Base-by-base conservation (phyloP, 495 filamentous ascomycete species). In the Penicillium ucsense region DNA sequence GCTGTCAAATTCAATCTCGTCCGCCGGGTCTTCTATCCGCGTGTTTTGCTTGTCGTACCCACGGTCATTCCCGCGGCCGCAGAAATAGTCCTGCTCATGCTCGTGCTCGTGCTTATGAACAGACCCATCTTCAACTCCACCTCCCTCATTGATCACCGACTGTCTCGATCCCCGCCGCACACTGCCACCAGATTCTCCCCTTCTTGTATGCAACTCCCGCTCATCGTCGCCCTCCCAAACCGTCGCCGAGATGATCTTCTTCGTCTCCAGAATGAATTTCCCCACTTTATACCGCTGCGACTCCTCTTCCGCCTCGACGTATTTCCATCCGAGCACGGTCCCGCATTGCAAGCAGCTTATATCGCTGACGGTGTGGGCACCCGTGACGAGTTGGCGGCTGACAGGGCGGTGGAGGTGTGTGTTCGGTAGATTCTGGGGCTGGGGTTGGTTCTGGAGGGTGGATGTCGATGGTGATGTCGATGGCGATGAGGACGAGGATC, bases 211-310 rank as follows among this genome's bases (percentile, higher is more conserved):
- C 3, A 46, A 32, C 34, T 41, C 36, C 7, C 53, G 43, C 35
- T 42, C 36, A 4, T 53, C 42, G 11, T 53, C 57, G 32, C 79
- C 75, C 58, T 94, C 88, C 86, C 85, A 94, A 45, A 72, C 74
- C n/a, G 76, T 71, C 40, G 72, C 77, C 4, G 73, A 63, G 12
- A 78, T 79, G 28, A 89, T 83, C 50, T 84, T 74, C 61, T 82
- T 82, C 32, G 84, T 89, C 70, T 97, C 91, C 34, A 97, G 63
- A n/a, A 97, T 95, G 56, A 90, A 95, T 63, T 94, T 95, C 31
- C 91, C 91, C 31, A 96, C 82, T 63, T 97, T 97, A 67, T 97
- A 97, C 45, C 77, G 75, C 63, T 97, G 91, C 35, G 72, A 73
- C 51, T 82, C 73, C 56, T 95, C 86, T 45, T 84, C 82, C 0